Evolutionary conservation across 2,329 filamentous ascomycete species (phyloP).

Genomic region (Exophiala calicioides): DNA sequence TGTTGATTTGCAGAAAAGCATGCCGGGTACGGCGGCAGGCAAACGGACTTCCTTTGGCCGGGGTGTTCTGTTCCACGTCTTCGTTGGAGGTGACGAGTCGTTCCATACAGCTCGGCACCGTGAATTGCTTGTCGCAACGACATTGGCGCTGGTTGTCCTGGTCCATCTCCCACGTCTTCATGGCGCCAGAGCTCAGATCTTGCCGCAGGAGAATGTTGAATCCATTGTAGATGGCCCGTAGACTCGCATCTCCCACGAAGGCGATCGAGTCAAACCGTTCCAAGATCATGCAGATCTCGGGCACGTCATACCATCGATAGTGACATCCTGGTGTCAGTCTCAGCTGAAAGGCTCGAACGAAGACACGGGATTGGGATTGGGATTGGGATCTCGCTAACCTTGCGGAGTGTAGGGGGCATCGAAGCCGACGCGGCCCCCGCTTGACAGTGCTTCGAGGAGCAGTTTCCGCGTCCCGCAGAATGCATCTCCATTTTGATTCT

Average conservation of each 20-base stretch:
- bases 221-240: conserved; percentile 45
- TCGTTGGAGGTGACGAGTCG: conserved; percentile 33
- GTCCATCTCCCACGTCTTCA: conserved; percentile 44
- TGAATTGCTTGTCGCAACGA: conserved; percentile 46
- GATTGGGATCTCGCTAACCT: conserved; percentile 30
- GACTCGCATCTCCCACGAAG: conserved; percentile 46
- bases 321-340: conserved; percentile 37
- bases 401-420: conserved; percentile 43
- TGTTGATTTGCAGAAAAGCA: conserved; percentile 38
- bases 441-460: conserved; percentile 44
- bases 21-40: conserved; percentile 39
- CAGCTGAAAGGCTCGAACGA: background rate
- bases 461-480: conserved; percentile 40
- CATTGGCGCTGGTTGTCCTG: conserved; percentile 37
- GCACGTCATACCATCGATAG: conserved; percentile 45
- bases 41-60: conserved; percentile 6
- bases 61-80: conserved; percentile 21
- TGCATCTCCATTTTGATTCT: conserved; percentile 19
- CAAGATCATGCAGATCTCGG: conserved; percentile 49
- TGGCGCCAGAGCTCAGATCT: conserved; percentile 42
- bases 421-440: conserved; percentile 44
- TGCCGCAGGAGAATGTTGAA: conserved; percentile 48
- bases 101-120: conserved; percentile 35
- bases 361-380: background rate
- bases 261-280: conserved; percentile 44